Evolutionary conservation across 805 yeast species (phyloP), one percentile per base, ranked within the genome.

Genomic region (Cyberlindnera maritima): DNA sequence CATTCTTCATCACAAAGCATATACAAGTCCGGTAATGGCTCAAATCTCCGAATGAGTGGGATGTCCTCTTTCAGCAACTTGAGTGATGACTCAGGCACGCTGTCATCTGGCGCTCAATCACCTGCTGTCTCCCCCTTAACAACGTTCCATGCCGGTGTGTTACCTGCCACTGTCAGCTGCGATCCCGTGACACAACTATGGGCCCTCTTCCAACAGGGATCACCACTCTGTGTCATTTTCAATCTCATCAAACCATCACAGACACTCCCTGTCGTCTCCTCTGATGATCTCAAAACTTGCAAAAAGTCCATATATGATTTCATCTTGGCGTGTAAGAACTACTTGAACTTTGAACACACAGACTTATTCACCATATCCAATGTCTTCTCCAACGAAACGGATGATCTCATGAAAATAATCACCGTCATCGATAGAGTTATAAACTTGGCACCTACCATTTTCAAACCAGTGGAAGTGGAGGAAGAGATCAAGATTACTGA

Each of bases 181-280:
- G 99, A 94, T 63, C 97, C 98, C 3, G 97, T 88, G 2, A 89
- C 97, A 2, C 91, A 89, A 52, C 63, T 94, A 36, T 87, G 96
- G 81, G 83, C 88, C 55, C 70, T 94, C 29, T 83, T 94, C 59
- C 95, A 92, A 59, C 89, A 87, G 59, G 99, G 98, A 11, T 84
- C 95, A 2, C 96, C 98, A 4, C 71, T 94, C 36, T 91, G 98
- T 65, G 77, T 88, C 36, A 70, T 92, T 8, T 88, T 85, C 71
- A 92, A 94, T 66, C 71, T 81, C 13, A 75, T 89, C 18, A 74
- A 74, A 45, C 83, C 84, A 2, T 75, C 74, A 33, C 74, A 76
- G 45, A 79, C 82, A 45, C 70, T 85, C 38, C 75, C 84, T 2
- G 76, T 83, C 14, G 79, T 85, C 7, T 78, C 85, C 17, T 81